phyloP scores from a whole-genome alignment of 2,329 filamentous ascomycete species.

The Trichoderma atroviride region DNA sequence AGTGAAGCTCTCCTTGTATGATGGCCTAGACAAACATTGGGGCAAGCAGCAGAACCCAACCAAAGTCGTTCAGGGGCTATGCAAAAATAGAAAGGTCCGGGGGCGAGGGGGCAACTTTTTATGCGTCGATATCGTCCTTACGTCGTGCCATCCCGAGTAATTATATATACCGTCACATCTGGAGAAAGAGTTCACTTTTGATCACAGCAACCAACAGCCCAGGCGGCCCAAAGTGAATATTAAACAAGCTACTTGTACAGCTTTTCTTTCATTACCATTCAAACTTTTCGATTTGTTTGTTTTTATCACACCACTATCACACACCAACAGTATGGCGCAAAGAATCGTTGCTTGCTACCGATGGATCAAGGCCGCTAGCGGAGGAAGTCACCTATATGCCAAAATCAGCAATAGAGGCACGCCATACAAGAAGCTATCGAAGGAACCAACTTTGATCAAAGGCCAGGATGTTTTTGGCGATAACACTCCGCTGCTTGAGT shows the following conservation, averaged over 20 bases:
- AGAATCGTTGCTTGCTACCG: constrained; percentile 22
- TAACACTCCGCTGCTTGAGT: constrained; percentile 24
- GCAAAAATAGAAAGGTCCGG: not conserved
- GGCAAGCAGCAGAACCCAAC: constrained; percentile 14
- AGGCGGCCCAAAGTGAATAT: not conserved
- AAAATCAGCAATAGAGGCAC: constrained; percentile 15
- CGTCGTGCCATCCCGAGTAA: not conserved
- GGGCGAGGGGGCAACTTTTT: not conserved
- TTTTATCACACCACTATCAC: not conserved
- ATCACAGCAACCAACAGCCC: not conserved
- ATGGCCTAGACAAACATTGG: constrained; percentile 17
- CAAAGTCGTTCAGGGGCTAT: constrained; percentile 6
- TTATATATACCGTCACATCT: not conserved
- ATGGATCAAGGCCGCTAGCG: constrained; percentile 26
- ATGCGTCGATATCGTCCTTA: not conserved
- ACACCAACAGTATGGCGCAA: constrained; percentile 18
- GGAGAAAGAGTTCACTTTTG: not conserved
- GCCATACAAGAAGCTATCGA: constrained; percentile 18
- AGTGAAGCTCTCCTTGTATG: constrained; percentile 22
- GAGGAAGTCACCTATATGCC: constrained; percentile 6
- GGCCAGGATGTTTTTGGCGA: constrained; percentile 7
- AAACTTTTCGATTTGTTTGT: not conserved
- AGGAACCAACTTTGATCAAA: not conserved
- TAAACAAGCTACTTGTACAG: not conserved
- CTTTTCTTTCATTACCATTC: not conserved